Base-by-base conservation (phyloP, 495 filamentous ascomycete genomes). In the Amniculicola lignicola region DNA sequence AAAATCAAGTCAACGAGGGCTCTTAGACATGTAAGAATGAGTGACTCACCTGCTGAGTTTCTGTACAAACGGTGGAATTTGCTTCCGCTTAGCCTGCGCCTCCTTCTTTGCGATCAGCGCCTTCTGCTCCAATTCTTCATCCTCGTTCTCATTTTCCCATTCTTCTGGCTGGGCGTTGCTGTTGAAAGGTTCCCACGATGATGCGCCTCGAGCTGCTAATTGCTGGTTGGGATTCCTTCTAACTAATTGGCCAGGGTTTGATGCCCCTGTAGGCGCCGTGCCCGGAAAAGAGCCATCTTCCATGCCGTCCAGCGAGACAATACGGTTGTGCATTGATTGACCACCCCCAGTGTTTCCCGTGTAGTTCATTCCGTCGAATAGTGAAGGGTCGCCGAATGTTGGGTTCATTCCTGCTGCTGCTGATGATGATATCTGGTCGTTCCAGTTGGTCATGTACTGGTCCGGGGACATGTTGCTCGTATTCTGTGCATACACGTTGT, bases 1-100 rank as follows among this genome's bases (percentile, higher is more conserved):
- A 43, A n/a, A 2, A 27, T 15, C 12, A n/a, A n/a, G 33, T 53
- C 23, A 60, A 36, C 11, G 1, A 39, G 14, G 31, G 25, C 3
- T 19, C n/a, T 21, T n/a, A n/a, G n/a, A 40, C 23, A 7, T 25
- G n/a, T 25, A 15, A 51, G 22, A 36, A 9, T 46, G 7, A 18
- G 24, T 16, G 52, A 61, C 76, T 65, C 79, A 95, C 93, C 93
- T 97, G 83, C 90, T 95, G 54, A 99, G 71, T 69, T 99, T 99
- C 70, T 97, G 94, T 9, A 99, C 89, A 72, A 99, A 99, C 10
- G 93, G 93, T 2, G 93, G 94, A 29, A 99, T 97, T 65, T 90
- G 87, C 71, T 95, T 96, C 54, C 89, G 74, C 67, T 95, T 95
- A 2, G 84, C 75, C 71, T 88, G 84, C 2, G 89, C 84, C 21